Evolutionary conservation across 371 early-diverging fungal species (phyloP), one percentile per base, ranked within the genome.

Genomic region (Mortierella polycephala): DNA sequence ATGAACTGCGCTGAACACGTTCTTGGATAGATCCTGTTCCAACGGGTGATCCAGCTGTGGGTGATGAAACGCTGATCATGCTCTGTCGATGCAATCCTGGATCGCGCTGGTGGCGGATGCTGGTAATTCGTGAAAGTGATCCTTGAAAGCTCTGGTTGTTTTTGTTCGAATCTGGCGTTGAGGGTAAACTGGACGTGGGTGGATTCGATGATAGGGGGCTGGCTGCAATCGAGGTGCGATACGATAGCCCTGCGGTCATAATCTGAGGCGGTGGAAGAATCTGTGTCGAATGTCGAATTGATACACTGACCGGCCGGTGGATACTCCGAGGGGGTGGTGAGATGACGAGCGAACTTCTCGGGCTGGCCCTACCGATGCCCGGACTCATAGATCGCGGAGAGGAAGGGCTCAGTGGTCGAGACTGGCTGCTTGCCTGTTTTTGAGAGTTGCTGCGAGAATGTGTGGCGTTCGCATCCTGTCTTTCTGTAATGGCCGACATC

Each of bases 271-370:
- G 77, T 1, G 72, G 72, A 21, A 77, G 42, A 18, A 76, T 68
- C 30, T 76, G 77, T 0, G 77, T 77, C 49, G 77, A 77, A 47
- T 77, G 67, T 14, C 77, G 62, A 11, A 77, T 67, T 12, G 77
- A 55, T 7, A 71, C 64, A 46, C 77, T 77, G 18, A 50, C 23
- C 11, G 77, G 77, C 7, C 77, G 77, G 11, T 71, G 72, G 44
- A 71, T 57, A 42, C 77, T 77, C 23, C 77, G 59, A 16, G 77
- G 77, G 18, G 77, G 77, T 0, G 77, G 77, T 1, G 77, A 58
- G 49, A 77, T 71, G 7, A 77, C 77, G 3, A 77, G 49, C 7
- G 77, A 77, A 51, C 45, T 71, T 20, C 77, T 62, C n/a, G 77
- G 77, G 16, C 77, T 77, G 30, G 72, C 55, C 14, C 77, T 59